These are phyloP conservation scores for Xylaria sp. DNA, from an alignment of 2,329 filamentous ascomycete genomes.

Conservation along the genomic window DNA sequence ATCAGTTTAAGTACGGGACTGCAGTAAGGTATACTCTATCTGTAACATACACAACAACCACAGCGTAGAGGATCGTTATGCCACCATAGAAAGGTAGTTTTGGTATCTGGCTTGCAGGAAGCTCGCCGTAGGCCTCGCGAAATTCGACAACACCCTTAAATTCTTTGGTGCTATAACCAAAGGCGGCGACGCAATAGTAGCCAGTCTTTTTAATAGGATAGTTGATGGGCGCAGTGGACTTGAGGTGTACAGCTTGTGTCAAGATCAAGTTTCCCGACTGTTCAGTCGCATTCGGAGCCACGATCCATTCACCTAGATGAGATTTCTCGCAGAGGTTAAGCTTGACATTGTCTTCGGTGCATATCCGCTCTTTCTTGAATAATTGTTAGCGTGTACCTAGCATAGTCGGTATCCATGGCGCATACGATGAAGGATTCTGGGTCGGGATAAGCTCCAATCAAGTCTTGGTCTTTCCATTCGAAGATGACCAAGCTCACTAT, in stretches of 20 bases:
- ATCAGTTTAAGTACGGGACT: constrained; percentile 40
- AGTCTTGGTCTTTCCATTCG: constrained; percentile 87
- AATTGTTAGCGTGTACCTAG: constrained; percentile 48
- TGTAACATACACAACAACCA: constrained; percentile 74
- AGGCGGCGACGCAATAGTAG: constrained; percentile 93
- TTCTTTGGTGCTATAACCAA: constrained; percentile 72
- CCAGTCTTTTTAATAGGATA: constrained; percentile 91
- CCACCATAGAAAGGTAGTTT: constrained; percentile 98
- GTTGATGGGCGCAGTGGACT: constrained; percentile 77
- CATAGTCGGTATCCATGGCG: constrained; percentile 14
- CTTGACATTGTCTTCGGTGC: constrained; percentile 76
- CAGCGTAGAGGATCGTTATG: constrained; percentile 90
- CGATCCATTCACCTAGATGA: constrained; percentile 86
- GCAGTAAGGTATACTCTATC: background rate
- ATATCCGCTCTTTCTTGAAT: constrained; percentile 74
- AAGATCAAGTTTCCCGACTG: constrained; percentile 77
- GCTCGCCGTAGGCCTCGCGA: constrained; percentile 94
- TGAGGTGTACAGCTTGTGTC: constrained; percentile 84
- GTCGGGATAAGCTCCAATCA: constrained; percentile 76
- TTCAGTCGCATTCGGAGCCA: constrained; percentile 79
- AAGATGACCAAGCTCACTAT: constrained; percentile 89
- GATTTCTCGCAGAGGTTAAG: constrained; percentile 77
- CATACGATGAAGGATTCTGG: constrained; percentile 66
- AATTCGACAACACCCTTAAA: constrained; percentile 90
- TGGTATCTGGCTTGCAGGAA: constrained; percentile 93